Base-by-base conservation (phyloP, 2,329 filamentous ascomycete species). In the Trichoderma polysporum region DNA sequence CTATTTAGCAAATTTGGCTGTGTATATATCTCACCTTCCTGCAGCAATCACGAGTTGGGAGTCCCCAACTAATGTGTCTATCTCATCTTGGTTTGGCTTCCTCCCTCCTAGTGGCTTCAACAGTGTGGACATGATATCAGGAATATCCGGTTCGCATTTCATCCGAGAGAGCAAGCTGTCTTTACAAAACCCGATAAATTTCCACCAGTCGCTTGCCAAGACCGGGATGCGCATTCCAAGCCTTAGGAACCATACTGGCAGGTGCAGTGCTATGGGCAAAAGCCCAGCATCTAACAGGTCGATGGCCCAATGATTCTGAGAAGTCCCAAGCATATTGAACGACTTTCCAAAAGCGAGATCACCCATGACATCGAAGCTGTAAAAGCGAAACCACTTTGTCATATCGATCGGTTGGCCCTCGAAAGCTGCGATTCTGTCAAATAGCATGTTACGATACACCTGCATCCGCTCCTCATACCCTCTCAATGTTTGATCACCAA, bases 341-440 rank as follows among this genome's bases (percentile, higher is more conserved):
- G 74, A 70, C 47, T 75, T 73, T 2, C 74, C 75, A 29, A 80
- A 79, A 4, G 77, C 77, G 29, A 81, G 70, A 59, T 80, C 76
- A 4, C 77, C 79, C 77, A 80, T 80, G 5, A 79, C 74, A 54
- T 79, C 79, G 52, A 80, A 79, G 25, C 74, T 74, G 41, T 75
- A 79, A 22, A 76, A 78, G 62, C 75, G 76, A 66, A 77, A 76
- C 74, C 75, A 77, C 12, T 71, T 69, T 2, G 76, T 69, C 6
- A 72, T 71, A 37, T 79, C 53, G 12, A 76, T 66, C 1, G 70
- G 65, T 25, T 68, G 45, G 7, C 70, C 70, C 1, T 67, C 52
- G 9, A 61, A 49, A 29, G 41, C 54, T 9, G 17, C 35, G 1
- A 59, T 59, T n/a, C n/a, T 37, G 8, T 41, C 25, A 50, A 53